A percentile compares a stretch with the other conserved stretches of the same genome.
Evolutionary conservation across 371 early-diverging fungal genomes (phyloP).

Genomic region (Syncephalis fuscata): DNA sequence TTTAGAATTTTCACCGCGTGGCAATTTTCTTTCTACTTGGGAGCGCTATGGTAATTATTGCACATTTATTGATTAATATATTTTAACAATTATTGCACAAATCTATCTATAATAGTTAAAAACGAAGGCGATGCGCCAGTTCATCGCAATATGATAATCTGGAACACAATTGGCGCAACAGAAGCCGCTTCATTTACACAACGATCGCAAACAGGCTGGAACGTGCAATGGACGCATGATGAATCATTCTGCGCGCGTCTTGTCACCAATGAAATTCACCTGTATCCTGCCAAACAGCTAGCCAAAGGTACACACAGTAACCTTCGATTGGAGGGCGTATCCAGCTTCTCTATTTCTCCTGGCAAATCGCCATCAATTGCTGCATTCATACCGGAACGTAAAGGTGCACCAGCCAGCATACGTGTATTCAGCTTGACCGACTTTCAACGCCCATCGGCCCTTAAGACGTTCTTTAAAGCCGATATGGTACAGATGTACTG

Average conservation of each 20-base stretch:
- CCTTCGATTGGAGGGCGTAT: slow-evolving; percentile 61
- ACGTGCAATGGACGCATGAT: slow-evolving; percentile 86
- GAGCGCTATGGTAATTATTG: slow-evolving; percentile 44
- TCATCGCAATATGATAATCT: slow-evolving; percentile 61
- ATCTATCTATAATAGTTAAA: too few relatives aligned
- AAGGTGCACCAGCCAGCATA: slow-evolving; percentile 65
- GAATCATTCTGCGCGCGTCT: slow-evolving; percentile 76
- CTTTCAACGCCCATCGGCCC: slow-evolving; percentile 53
- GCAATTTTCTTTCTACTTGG: slow-evolving; percentile 78
- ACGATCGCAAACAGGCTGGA: slow-evolving; percentile 57
- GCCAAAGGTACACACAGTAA: slow-evolving; percentile 36
- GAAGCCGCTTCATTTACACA: slow-evolving; percentile 59
- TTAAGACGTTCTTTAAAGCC: slow-evolving; percentile 88
- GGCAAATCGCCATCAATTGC: slow-evolving; percentile 70
- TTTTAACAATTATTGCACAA: too few relatives aligned
- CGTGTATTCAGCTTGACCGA: slow-evolving; percentile 64
- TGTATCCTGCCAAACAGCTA: slow-evolving; percentile 57
- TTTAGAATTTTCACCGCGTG: slow-evolving; percentile 80
- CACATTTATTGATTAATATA: too few relatives aligned
- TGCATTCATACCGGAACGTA: slow-evolving; percentile 76
- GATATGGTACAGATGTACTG: slow-evolving; percentile 83
- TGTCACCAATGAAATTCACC: slow-evolving; percentile 75
- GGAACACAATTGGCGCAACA: slow-evolving; percentile 51
- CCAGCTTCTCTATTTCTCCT: slow-evolving; percentile 74
- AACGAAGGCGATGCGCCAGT: slow-evolving; percentile 34